These are phyloP conservation scores for Fomitopsis serialis DNA, from an alignment of 768 basidiomycete genomes.

Conservation along the genomic window DNA sequence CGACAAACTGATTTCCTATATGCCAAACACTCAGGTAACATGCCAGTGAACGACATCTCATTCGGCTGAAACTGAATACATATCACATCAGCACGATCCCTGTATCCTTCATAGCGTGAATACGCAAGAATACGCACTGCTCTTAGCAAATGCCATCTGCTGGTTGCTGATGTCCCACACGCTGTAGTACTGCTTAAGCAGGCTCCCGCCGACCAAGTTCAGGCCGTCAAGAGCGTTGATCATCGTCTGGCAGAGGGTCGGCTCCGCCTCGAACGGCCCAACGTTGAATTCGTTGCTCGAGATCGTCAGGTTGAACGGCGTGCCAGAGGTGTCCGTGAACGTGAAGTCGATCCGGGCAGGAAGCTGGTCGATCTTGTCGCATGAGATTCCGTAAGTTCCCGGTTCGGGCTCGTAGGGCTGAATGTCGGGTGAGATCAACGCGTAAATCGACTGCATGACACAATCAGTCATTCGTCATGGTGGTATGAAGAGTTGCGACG, in stretches of 20 bases:
- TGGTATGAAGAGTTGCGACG: slow-evolving; percentile 3
- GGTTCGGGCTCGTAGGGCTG: slow-evolving; percentile 43
- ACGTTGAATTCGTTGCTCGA: slow-evolving; percentile 53
- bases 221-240: slow-evolving; percentile 54
- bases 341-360: slow-evolving; percentile 47
- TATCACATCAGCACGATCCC: too few relatives aligned
- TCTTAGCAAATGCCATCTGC: too few relatives aligned
- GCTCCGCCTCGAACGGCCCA: slow-evolving; percentile 48
- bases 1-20: too few relatives aligned
- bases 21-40: too few relatives aligned
- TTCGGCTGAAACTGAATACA: too few relatives aligned
- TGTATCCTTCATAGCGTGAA: too few relatives aligned
- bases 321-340: slow-evolving; percentile 45
- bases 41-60: too few relatives aligned
- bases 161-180: too few relatives aligned
- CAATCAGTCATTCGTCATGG: neutral
- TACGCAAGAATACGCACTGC: too few relatives aligned
- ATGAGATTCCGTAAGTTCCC: slow-evolving; percentile 46
- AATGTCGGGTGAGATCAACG: slow-evolving; percentile 54
- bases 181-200: slow-evolving; percentile 55
- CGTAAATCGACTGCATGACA: slow-evolving; percentile 43
- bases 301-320: slow-evolving; percentile 50
- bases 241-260: slow-evolving; percentile 47
- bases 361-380: slow-evolving; percentile 33
- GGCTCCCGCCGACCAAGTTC: slow-evolving; percentile 45